Evolutionary conservation across 1,284 basidiomycete species (phyloP).

Genomic region (Sanghuangporus sanghuang): DNA sequence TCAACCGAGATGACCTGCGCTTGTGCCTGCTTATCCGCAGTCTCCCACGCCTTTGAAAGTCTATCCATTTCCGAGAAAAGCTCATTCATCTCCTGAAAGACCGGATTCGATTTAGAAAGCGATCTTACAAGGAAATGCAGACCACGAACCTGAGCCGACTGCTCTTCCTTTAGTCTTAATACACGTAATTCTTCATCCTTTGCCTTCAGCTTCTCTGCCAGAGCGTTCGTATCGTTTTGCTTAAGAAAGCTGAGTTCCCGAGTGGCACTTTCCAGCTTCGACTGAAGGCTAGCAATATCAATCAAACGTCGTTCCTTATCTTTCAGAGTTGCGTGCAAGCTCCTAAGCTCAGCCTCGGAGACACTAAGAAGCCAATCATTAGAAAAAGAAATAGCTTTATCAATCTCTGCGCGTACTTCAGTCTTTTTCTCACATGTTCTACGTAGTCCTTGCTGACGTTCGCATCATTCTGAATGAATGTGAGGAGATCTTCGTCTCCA

Average conservation of each 20-base stretch:
- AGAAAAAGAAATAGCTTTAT: constrained; percentile 36
- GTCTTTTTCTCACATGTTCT: constrained; percentile 52
- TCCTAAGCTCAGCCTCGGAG: constrained; percentile 5
- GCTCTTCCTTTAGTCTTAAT: constrained; percentile 49
- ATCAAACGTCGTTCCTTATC: background rate
- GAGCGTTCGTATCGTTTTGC: constrained; percentile 20
- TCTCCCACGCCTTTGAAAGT: constrained; percentile 83
- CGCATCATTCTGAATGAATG: constrained; percentile 60
- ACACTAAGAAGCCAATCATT: constrained; percentile 23
- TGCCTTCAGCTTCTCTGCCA: constrained; percentile 24
- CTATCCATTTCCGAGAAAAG: constrained; percentile 85
- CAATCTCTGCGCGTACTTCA: constrained; percentile 43
- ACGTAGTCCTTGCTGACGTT: constrained; percentile 58
- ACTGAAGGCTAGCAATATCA: constrained; percentile 3
- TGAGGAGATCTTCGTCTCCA: constrained; percentile 68
- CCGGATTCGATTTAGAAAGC: background rate
- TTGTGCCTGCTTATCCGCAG: constrained; percentile 78
- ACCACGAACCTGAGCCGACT: constrained; percentile 45
- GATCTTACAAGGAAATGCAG: background rate
- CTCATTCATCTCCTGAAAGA: constrained; percentile 37
- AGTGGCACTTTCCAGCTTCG: background rate
- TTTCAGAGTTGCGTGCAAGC: constrained; percentile 6
- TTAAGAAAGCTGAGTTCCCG: constrained; percentile 51
- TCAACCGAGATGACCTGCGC: constrained; percentile 82
- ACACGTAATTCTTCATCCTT: constrained; percentile 61